A percentile compares a stretch with the other conserved stretches of the same genome.
Evolutionary conservation across 1,284 basidiomycete species (phyloP).

Genomic region (Sporisorium scitamineum): DNA sequence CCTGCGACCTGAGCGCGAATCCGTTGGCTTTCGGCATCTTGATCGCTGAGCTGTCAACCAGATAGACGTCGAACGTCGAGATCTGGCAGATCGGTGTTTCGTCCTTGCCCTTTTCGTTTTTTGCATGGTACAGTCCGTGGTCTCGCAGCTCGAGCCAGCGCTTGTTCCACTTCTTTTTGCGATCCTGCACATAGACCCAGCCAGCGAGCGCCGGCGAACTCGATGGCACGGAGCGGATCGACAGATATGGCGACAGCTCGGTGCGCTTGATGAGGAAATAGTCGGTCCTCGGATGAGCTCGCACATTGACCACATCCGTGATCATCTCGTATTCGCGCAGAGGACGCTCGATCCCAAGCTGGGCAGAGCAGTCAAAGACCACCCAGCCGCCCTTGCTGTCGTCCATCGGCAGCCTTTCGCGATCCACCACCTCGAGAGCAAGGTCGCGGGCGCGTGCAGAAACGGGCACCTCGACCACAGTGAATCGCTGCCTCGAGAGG

Average conservation of each 20-base stretch:
- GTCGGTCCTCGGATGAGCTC: conserved; percentile 48
- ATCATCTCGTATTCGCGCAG: conserved; percentile 67
- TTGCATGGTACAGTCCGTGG: conserved; percentile 63
- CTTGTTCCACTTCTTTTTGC: conserved; percentile 63
- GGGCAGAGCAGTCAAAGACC: conserved; percentile 60
- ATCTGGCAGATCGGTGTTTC: conserved; percentile 60
- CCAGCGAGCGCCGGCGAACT: conserved; percentile 62
- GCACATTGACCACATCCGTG: conserved; percentile 53
- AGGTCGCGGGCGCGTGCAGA: conserved; percentile 58
- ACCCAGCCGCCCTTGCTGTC: conserved; percentile 61
- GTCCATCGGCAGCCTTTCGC: conserved; percentile 52
- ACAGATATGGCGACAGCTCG: conserved; percentile 59
- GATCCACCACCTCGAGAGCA: conserved; percentile 50
- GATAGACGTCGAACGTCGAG: conserved; percentile 63
- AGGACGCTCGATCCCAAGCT: conserved; percentile 64
- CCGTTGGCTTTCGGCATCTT: conserved; percentile 62
- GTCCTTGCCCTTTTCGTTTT: conserved; percentile 67
- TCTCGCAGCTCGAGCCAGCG: conserved; percentile 68
- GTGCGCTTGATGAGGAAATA: conserved; percentile 64
- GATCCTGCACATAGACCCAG: conserved; percentile 62
- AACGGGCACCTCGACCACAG: conserved; percentile 45
- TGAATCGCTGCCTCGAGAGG: conserved; percentile 55
- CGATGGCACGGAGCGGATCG: conserved; percentile 52
- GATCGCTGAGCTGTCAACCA: conserved; percentile 52
- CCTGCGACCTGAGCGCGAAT: conserved; percentile 63